These are phyloP conservation scores for Penicillium sp. DNA, from an alignment of 2,329 filamentous ascomycete genomes.

Conservation along the genomic window DNA sequence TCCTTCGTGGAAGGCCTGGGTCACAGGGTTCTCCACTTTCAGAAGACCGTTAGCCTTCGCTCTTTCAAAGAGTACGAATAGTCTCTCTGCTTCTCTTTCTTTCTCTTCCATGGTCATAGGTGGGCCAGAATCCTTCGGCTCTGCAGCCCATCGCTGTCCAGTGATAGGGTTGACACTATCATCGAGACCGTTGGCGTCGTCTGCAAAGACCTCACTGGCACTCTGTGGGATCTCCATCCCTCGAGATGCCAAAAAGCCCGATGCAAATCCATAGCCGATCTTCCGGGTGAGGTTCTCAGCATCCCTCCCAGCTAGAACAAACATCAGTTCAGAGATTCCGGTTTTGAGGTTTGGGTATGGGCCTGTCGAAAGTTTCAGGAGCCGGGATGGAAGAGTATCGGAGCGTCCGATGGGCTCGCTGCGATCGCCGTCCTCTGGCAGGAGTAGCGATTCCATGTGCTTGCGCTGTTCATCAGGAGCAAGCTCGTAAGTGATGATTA, in stretches of 20 bases:
- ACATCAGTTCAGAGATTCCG: conserved; percentile 75
- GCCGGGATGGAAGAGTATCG: conserved; percentile 69
- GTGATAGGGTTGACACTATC: conserved; percentile 75
- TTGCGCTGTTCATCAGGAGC: conserved; percentile 64
- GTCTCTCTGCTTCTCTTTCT: conserved; percentile 81
- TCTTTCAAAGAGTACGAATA: conserved; percentile 88
- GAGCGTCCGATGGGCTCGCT: conserved; percentile 74
- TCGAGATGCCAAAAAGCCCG: conserved; percentile 83
- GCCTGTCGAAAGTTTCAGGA: conserved; percentile 76
- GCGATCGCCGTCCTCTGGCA: conserved; percentile 77
- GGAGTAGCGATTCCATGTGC: conserved; percentile 64
- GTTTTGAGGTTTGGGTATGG: conserved; percentile 72
- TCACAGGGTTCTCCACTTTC: conserved; percentile 76
- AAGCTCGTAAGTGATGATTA: conserved; percentile 69
- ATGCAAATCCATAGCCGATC: conserved; percentile 91
- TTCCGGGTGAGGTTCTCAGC: conserved; percentile 80
- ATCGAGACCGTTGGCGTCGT: conserved; percentile 23
- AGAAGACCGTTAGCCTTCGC: conserved; percentile 75
- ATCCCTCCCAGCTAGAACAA: conserved; percentile 81
- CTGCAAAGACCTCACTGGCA: conserved; percentile 57
- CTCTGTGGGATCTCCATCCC: conserved; percentile 74
- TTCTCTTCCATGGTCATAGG: conserved; percentile 92
- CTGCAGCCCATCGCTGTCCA: conserved; percentile 73
- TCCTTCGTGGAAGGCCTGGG: conserved; percentile 67
- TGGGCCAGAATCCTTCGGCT: conserved; percentile 59